Evolutionary conservation across 805 yeast genomes (phyloP).

Genomic region (Blastobotrys chiropterorum): DNA sequence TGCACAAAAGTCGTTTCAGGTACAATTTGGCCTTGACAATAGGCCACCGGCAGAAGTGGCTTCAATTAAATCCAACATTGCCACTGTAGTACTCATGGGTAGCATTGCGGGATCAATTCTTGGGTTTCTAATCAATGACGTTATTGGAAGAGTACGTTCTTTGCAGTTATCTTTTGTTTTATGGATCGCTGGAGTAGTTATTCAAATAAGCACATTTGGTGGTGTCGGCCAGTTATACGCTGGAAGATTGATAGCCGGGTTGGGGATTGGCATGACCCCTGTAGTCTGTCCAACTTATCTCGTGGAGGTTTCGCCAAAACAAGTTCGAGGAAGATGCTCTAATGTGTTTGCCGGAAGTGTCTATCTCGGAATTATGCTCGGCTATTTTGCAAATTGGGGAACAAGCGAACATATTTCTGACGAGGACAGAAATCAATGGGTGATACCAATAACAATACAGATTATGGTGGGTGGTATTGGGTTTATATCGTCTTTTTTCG

Average conservation of each 20-base stretch:
- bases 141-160: slow-evolving; percentile 46
- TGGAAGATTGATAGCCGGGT: slow-evolving; percentile 50
- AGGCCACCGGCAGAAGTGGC: slow-evolving; percentile 33
- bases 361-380: slow-evolving; percentile 47
- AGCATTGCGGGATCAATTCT: slow-evolving; percentile 48
- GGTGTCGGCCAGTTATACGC: slow-evolving; percentile 47
- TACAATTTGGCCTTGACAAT: slow-evolving; percentile 41
- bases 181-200: slow-evolving; percentile 42
- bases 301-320: slow-evolving; percentile 48
- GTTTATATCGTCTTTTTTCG: slow-evolving; percentile 38
- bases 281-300: slow-evolving; percentile 51
- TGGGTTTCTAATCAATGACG: slow-evolving; percentile 44
- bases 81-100: slow-evolving; percentile 54
- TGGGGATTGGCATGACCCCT: slow-evolving; percentile 52
- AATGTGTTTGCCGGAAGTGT: slow-evolving; percentile 54
- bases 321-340: slow-evolving; percentile 46
- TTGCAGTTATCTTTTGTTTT: slow-evolving; percentile 38
- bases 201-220: slow-evolving; percentile 41
- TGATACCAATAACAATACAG: slow-evolving; percentile 45
- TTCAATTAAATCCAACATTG: slow-evolving; percentile 45
- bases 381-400: slow-evolving; percentile 47
- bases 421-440: slow-evolving; percentile 42
- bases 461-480: slow-evolving; percentile 43
- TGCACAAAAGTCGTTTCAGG: slow-evolving; percentile 38
- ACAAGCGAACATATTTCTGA: slow-evolving; percentile 41